Base-by-base conservation (phyloP, 2,329 filamentous ascomycete genomes). In the Eutypa lata region DNA sequence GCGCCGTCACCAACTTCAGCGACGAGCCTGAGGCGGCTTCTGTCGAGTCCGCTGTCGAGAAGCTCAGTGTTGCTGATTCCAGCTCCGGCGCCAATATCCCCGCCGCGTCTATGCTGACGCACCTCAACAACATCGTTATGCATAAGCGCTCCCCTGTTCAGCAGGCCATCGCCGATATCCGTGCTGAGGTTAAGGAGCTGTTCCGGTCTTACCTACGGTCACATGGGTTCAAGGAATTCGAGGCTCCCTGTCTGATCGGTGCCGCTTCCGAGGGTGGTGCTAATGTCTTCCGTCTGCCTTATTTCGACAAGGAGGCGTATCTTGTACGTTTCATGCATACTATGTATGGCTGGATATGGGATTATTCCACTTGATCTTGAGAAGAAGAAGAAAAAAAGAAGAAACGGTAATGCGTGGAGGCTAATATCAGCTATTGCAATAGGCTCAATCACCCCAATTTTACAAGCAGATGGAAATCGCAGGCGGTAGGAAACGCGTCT, bases 61-160 rank as follows among this genome's bases (percentile, higher is more conserved):
- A 72, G 60, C 67, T 76, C 22, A 69, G 58, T 51, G 61, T 76
- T 45, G 66, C 71, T 19, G 66, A 65, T 8, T 60, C 67, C 40
- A 64, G 61, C 42, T 61, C 65, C 57, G n/a, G n/a, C n/a, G 79
- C 77, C 22, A 24, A 22, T 14, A 26, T 14, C 16, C 90, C 92
- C 1, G 81, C 89, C 49, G 92, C 95, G 28, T 88, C 84, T 55
- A 84, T 97, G 70, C 84, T 86, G 66, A 95, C 91, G 1, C 86
- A 93, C 61, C 82, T 97, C 48, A 89, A 96, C 78, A 96, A 97
- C 80, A 86, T 90, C 55, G 90, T 90, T 49, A 89, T 99, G 76
- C 92, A 97, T 75, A 89, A 97, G 68, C 87, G 94, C 53, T 90
- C 91, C 1, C 90, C 91, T 57, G 88, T 95, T 57, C 95, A 94